Evolutionary conservation across 176 grass and related monocot genomes (phyloP), one percentile per base, ranked within the genome.

Genomic region (Oryza meridionalis): DNA sequence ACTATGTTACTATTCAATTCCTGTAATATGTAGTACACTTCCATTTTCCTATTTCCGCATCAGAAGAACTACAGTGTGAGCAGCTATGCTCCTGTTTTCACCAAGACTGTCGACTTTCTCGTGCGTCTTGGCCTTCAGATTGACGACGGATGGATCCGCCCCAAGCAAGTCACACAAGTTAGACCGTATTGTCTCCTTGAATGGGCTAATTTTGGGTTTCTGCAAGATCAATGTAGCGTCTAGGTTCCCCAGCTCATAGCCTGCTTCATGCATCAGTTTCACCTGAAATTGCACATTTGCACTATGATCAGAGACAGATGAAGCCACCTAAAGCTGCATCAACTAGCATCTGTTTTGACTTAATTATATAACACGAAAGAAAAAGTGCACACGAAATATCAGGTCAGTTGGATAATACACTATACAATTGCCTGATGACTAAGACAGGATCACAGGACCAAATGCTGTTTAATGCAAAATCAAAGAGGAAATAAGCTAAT

Each of bases 91-190:
- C 82, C 91, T 90, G 43, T 99, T 99, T 77, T 99, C 96, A 37
- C 96, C 96, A 37, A 99, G 90, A 85, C 96, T 99, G 78, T 99
- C 96, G 0, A 99, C 96, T 82, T 99, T 96, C 77, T 99, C 96
- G 32, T 99, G 96, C 0, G 91, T 99, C 82, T 99, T 99, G 45
- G 96, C 96, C 91, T 99, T 99, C 61, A 99, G 93, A 81, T 99
- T 99, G 26, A 99, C 88, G 15, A 96, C 91, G 58, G 96, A 92
- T 16, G 89, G 93, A 90, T 94, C 88, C 2, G 91, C 93, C 75
- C 88, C 88, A 9, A 99, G 91, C 42, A 99, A 78, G 46, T 87
- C 88, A 38, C 96, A 96, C 50, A 99, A 92, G 73, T 96, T 99
- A 1, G 93, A 87, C 27, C 96, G 75, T 75, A 99, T 96, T 16